Conservation (phyloP, 306 rosid species). For the Adenanthera pavonina region DNA sequence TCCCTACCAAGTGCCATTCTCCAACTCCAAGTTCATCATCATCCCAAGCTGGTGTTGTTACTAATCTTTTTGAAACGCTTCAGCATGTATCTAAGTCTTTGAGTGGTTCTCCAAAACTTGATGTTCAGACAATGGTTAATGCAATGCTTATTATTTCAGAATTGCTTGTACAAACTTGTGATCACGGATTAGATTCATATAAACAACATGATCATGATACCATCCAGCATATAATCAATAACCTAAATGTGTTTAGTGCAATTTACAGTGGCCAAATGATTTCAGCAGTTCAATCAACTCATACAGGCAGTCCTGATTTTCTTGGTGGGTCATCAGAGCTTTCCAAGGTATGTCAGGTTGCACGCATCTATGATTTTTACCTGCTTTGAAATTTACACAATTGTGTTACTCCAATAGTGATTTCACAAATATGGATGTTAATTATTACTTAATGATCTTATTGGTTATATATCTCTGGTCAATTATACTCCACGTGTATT, state of each 20-base stretch:
- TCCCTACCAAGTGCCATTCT: slow-evolving; percentile 33
- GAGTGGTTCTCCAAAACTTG: slow-evolving; percentile 50
- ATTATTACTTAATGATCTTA: background rate
- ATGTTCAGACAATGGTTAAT: slow-evolving; percentile 46
- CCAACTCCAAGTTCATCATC: slow-evolving; percentile 39
- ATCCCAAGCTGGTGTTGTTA: slow-evolving; percentile 36
- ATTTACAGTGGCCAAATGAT: slow-evolving; percentile 38
- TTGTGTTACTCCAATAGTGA: background rate
- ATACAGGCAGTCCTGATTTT: slow-evolving; percentile 39
- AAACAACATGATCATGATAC: slow-evolving; percentile 44
- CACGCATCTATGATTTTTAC: slow-evolving; percentile 20
- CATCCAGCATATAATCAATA: slow-evolving; percentile 56
- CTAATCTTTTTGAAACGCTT: slow-evolving; percentile 42
- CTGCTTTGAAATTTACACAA: background rate
- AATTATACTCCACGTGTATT: background rate
- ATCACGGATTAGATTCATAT: slow-evolving; percentile 43
- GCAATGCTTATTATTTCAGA: slow-evolving; percentile 65
- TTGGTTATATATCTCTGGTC: background rate
- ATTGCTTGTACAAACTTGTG: slow-evolving; percentile 53
- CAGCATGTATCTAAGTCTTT: slow-evolving; percentile 52
- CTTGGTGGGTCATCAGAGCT: slow-evolving; percentile 45
- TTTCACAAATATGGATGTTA: background rate
- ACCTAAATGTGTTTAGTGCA: slow-evolving; percentile 48
- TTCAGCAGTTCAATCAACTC: slow-evolving; percentile 43
- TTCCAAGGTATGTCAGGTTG: slow-evolving; percentile 53